Evolutionary conservation across 805 yeast genomes (phyloP), one percentile per base, ranked within the genome.

Genomic region (Schwanniomyces sp.): DNA sequence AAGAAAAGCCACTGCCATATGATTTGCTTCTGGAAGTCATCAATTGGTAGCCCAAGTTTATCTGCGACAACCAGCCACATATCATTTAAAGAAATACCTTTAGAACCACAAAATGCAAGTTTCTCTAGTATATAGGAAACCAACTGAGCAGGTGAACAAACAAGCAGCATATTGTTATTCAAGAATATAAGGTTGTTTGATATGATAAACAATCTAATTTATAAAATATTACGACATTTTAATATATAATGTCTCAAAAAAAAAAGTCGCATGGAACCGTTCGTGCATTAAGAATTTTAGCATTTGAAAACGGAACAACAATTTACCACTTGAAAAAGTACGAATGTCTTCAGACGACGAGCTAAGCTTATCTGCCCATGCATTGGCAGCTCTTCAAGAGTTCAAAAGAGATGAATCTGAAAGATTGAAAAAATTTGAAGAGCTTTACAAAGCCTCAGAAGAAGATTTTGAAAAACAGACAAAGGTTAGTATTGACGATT

Each of bases 371-470:
- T 79, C 84, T 1, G 64, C 76, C 1, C 69, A 70, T 52, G 75
- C 85, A 6, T 60, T 80, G 47, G 82, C 79, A 4, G 85, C 85
- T 1, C 67, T 80, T 43, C 81, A 78, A 52, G 86, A 85, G 58
- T 91, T 90, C 59, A 78, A 74, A 55, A 65, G 67, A 37, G 90
- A 91, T 58, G 88, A 90, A 59, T 62, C 73, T 21, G 73, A 75
- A 40, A 75, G 86, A 52, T 63, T 71, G 14, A 79, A 80, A 48
- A 75, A 79, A 48, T 86, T 88, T 60, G 77, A 76, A 41, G 65
- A 75, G 45, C 61, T 89, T 44, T 75, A 73, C 52, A 61, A 73
- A 45, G 68, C 72, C 45, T 88, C 91, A 8, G 90, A 87, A 54
- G 76, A 79, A 28, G 69, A 69, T 6, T 80, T 72, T 53, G 77